These are phyloP conservation scores for Penicillium chermesinum DNA, from an alignment of 495 filamentous ascomycete genomes.

Conservation along the genomic window DNA sequence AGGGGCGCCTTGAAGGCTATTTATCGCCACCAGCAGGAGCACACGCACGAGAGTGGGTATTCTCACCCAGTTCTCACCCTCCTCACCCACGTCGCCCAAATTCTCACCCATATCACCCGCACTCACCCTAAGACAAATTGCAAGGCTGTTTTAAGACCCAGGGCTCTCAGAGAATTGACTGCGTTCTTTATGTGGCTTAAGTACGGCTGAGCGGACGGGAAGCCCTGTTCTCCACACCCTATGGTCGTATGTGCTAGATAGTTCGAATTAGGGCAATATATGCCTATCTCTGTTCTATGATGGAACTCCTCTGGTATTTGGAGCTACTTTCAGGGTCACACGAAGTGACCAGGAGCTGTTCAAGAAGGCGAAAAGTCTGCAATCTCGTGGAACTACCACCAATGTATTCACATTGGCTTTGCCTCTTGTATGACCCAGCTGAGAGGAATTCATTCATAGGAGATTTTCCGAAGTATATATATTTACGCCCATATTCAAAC, in stretches of 20 bases:
- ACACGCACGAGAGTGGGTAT: not conserved
- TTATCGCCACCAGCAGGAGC: not conserved
- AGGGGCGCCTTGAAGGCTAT: not conserved
- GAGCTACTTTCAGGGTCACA: too few species aligned
- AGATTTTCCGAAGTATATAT: too few species aligned
- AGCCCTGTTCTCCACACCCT: conserved; percentile 19
- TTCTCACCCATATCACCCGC: conserved; percentile 7
- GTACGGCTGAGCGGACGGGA: conserved; percentile 13
- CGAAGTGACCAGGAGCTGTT: too few species aligned
- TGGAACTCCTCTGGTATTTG: too few species aligned
- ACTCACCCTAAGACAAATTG: conserved; percentile 6
- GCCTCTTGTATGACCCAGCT: too few species aligned
- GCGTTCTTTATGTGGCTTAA: conserved; percentile 3
- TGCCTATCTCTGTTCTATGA: too few species aligned
- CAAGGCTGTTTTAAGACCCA: conserved; percentile 2
- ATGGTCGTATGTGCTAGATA: conserved; percentile 10
- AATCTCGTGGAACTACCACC: too few species aligned
- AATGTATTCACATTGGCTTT: too few species aligned
- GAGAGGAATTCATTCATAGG: too few species aligned
- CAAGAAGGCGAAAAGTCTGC: too few species aligned
- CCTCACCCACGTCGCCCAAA: conserved; percentile 1
- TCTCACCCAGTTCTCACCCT: conserved; percentile 8
- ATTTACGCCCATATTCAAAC: too few species aligned
- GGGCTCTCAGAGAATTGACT: conserved; percentile 10
- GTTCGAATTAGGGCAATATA: not conserved